These are phyloP conservation scores for Fraxinus excelsior DNA, from an alignment of 257 asterid species.

Conservation along the genomic window DNA sequence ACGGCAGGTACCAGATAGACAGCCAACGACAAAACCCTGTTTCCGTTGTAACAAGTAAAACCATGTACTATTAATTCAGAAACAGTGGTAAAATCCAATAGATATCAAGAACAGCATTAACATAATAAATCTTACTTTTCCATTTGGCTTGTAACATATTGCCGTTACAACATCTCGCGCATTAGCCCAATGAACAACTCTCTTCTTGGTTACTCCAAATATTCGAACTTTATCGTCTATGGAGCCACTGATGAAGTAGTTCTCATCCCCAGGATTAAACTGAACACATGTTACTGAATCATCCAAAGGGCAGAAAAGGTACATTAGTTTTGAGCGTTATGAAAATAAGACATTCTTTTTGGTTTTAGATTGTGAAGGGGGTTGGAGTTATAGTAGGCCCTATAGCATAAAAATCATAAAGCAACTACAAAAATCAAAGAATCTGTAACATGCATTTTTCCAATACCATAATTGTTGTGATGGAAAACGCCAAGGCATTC, in stretches of 20 bases:
- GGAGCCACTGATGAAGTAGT: constrained; percentile 72
- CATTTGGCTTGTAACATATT: constrained; percentile 76
- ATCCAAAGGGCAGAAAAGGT: constrained; percentile 15
- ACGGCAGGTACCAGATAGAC: constrained; percentile 72
- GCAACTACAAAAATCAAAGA: background rate
- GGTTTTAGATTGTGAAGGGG: background rate
- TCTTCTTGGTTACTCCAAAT: constrained; percentile 60
- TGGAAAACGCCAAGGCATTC: constrained; percentile 63
- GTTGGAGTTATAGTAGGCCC: background rate
- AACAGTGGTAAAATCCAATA: background rate
- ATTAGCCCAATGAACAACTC: constrained; percentile 78
- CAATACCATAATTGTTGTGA: constrained; percentile 69
- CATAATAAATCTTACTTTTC: constrained; percentile 46
- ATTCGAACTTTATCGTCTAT: constrained; percentile 85
- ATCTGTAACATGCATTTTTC: background rate
- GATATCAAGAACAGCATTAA: background rate
- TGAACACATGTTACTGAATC: constrained; percentile 79
- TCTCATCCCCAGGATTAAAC: constrained; percentile 77
- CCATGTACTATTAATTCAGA: background rate
- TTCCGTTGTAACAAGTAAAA: background rate
- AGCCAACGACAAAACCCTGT: constrained; percentile 79
- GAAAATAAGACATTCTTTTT: background rate
- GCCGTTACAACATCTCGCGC: constrained; percentile 59
- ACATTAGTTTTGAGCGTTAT: background rate
- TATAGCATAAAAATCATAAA: background rate